Conservation (phyloP, 768 basidiomycete genomes). For the Sarcomyxa edulis region DNA sequence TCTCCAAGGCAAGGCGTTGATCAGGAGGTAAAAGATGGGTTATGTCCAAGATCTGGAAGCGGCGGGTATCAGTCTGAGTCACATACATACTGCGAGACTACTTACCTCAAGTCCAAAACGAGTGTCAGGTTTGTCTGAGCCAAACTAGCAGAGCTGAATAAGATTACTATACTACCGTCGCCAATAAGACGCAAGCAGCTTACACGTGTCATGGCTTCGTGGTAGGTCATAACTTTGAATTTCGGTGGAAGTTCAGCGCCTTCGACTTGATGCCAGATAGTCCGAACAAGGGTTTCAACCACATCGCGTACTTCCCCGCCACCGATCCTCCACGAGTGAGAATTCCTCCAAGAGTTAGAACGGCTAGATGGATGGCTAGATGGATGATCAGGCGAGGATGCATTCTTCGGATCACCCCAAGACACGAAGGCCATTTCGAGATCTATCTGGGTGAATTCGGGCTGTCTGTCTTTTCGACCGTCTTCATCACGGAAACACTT, state of each 20-base stretch:
- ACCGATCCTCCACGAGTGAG: constrained; percentile 75
- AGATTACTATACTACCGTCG: constrained; percentile 12
- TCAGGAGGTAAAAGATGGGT: constrained; percentile 29
- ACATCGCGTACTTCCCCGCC: constrained; percentile 76
- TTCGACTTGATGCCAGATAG: constrained; percentile 72
- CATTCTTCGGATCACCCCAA: constrained; percentile 47
- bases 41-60: constrained; percentile 38
- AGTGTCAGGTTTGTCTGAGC: constrained; percentile 93
- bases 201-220: constrained; percentile 86
- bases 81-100: neutral
- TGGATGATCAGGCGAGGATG: constrained; percentile 10
- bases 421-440: constrained; percentile 94
- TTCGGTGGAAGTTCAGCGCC: constrained; percentile 50
- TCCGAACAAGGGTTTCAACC: constrained; percentile 68
- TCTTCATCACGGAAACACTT: constrained; percentile 96
- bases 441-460: constrained; percentile 97
- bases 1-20: constrained; percentile 21
- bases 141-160: constrained; percentile 52
- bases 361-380: too few species aligned
- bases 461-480: constrained; percentile 91
- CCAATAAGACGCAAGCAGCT: constrained; percentile 17
- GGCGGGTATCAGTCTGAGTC: constrained; percentile 6
- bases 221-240: constrained; percentile 84
- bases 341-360: constrained; percentile 7
- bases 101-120: constrained; percentile 81